Evolutionary conservation across 805 yeast genomes (phyloP), one percentile per base, ranked within the genome.

Genomic region (Teunomyces aglyptinius): DNA sequence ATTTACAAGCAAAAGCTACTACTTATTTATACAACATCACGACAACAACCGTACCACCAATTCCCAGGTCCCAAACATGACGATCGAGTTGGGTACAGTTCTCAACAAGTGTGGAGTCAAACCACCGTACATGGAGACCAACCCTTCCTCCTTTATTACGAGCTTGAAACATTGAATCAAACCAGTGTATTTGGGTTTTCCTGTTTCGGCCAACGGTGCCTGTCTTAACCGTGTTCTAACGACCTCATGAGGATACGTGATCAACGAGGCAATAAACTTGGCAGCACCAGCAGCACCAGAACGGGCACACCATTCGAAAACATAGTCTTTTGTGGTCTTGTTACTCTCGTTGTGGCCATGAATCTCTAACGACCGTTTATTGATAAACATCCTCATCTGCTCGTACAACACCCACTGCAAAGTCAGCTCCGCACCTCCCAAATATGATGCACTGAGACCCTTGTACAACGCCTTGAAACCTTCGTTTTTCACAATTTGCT

Each of bases 51-150:
- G 57, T 10, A 72, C 77, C 20, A 72, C 71, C 29, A 94, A 64
- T 63, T 94, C 99, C 98, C 98, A 94, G 3, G 98, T 91, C 39
- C 99, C 99, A 73, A 94, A 94, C 99, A 94, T 94, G 56, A 94
- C 92, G 63, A 94, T 90, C 60, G 96, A 87, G 68, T 94, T 94
- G 3, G 99, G 99, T 44, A 94, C 99, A 0, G 99, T 94, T 67
- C 99, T 81, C 71, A 94, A 78, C 59, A 94, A 72, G 68, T 94
- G 99, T 3, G 99, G 97, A 1, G 99, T 94, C 58, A 94, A 75
- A 0, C 99, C 99, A 46, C 99, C 97, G 63, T 94, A 94, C 89
- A 94, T 86, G 10, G 96, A 86, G 6, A 78, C 84, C 44, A 92
- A 67, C 1, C 99, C 99, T 69, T 94, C 99, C 60, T 94, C 97